Evolutionary conservation across 306 rosid genomes (phyloP).

Genomic region (Prinsepia uniflora): DNA sequence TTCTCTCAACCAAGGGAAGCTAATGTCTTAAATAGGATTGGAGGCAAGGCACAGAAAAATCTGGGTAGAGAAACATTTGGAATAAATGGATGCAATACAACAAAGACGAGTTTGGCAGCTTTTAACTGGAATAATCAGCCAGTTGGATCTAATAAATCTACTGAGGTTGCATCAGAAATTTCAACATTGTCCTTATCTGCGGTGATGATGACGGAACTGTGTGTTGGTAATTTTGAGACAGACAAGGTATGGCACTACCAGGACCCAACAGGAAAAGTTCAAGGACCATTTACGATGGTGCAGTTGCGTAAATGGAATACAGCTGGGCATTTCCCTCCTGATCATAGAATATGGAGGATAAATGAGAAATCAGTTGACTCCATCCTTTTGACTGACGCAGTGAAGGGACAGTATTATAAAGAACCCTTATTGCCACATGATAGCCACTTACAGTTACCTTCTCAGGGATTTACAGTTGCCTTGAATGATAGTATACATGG

Average conservation of each 20-base stretch:
- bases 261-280: conserved; percentile 82
- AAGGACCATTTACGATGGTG: conserved; percentile 75
- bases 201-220: conserved; percentile 45
- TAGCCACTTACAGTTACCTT: conserved; percentile 35
- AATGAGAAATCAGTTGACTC: conserved; percentile 56
- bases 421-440: conserved; percentile 30
- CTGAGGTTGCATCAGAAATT: conserved; percentile 44
- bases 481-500: conserved; percentile 34
- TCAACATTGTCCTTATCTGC: conserved; percentile 32
- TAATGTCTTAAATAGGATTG: conserved; percentile 30
- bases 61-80: conserved; percentile 26
- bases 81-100: conserved; percentile 25
- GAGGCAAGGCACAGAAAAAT: conserved; percentile 35
- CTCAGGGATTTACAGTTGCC: conserved; percentile 37
- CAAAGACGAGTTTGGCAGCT: conserved; percentile 29
- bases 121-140: conserved; percentile 34
- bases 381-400: conserved; percentile 54
- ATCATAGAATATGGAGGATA: conserved; percentile 72
- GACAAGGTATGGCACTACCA: conserved; percentile 74
- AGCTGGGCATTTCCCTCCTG: conserved; percentile 64
- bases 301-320: conserved; percentile 69
- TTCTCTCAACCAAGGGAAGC: conserved; percentile 38
- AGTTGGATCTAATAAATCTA: conserved; percentile 29
- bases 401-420: conserved; percentile 45
- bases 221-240: conserved; percentile 41